Percentiles rank a stretch among this genome's conserved stretches.
Conservation (phyloP, 2,329 filamentous ascomycete genomes). For the Claviceps sp. region DNA sequence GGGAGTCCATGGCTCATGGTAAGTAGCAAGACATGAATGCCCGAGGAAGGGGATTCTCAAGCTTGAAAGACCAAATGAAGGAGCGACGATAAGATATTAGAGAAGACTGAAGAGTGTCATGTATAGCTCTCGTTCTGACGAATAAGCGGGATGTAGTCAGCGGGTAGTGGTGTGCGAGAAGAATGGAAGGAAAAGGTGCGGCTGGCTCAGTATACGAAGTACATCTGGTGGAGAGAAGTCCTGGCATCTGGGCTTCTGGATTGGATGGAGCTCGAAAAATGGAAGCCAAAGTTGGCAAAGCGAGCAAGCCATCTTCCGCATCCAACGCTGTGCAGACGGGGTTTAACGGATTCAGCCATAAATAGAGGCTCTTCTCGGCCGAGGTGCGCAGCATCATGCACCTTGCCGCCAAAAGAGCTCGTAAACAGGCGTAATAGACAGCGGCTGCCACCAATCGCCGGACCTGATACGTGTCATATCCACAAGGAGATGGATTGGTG, state of each 20-base stretch:
- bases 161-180: not conserved
- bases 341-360: no score
- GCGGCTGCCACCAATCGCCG: no score
- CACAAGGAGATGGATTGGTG: no score
- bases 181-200: not conserved
- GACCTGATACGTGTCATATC: no score
- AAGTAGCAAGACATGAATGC: constrained; percentile 2
- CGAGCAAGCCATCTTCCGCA: not conserved
- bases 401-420: no score
- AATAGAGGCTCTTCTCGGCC: no score
- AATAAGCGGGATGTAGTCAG: not conserved
- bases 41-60: no score
- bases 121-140: not conserved
- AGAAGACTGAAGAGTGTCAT: no score
- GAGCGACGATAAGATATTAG: no score
- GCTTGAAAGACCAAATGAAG: not conserved
- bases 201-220: not conserved
- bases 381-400: no score
- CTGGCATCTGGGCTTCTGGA: not conserved
- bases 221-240: not conserved
- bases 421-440: no score
- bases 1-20: constrained; percentile 16
- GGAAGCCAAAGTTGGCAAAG: not conserved
- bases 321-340: no score
- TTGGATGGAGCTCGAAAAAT: not conserved